A percentile compares a stretch with the other conserved stretches of the same genome.
These are phyloP conservation scores for Dothiorella sarmentorum DNA, from an alignment of 2,329 filamentous ascomycete species.

Conservation along the genomic window DNA sequence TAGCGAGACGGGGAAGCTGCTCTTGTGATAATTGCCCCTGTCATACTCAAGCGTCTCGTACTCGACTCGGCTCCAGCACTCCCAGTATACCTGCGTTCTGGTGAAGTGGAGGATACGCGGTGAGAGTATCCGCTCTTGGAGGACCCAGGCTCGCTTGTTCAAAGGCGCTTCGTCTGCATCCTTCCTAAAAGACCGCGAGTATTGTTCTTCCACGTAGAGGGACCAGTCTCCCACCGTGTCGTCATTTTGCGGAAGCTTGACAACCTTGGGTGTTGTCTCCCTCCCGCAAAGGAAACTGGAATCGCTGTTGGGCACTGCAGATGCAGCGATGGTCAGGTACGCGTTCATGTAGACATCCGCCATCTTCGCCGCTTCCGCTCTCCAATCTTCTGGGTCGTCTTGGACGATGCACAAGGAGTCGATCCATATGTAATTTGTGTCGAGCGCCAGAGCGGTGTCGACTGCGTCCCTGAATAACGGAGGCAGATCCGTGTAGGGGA, in stretches of 20 bases:
- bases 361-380: slow-evolving; percentile 17
- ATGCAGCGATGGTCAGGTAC: slow-evolving; percentile 20
- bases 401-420: slow-evolving; percentile 19
- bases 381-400: slow-evolving; percentile 20
- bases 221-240: neutral
- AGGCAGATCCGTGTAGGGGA: neutral
- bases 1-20: no score
- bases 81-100: slow-evolving; percentile 20
- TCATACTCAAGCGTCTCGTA: no score
- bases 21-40: no score
- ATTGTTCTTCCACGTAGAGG: no score
- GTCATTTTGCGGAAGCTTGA: neutral
- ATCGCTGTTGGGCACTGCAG: neutral
- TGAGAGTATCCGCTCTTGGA: slow-evolving; percentile 23
- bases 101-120: slow-evolving; percentile 22
- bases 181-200: neutral
- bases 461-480: slow-evolving; percentile 58
- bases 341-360: slow-evolving; percentile 18
- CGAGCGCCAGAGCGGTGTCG: slow-evolving; percentile 46
- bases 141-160: slow-evolving; percentile 23
- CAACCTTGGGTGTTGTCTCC: neutral
- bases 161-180: slow-evolving; percentile 19
- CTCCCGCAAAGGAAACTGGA: neutral
- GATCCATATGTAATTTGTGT: no score
- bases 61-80: no score